A percentile compares a stretch with the other conserved stretches of the same genome.
Conservation (phyloP, 2,329 filamentous ascomycete species). For the Botrytis elliptica region DNA sequence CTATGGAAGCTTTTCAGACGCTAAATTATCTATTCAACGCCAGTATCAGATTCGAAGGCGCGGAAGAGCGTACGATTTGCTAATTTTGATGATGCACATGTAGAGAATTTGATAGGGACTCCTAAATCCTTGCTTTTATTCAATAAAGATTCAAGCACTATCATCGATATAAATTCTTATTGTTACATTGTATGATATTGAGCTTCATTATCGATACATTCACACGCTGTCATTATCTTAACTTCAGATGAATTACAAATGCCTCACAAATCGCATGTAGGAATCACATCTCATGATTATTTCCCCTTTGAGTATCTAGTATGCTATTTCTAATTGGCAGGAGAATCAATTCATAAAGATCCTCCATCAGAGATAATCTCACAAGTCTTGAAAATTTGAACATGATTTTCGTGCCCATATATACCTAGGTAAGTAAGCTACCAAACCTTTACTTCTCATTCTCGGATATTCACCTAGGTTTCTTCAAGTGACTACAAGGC, state of each 20-base stretch:
- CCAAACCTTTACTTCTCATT: background rate
- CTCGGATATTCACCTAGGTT: background rate
- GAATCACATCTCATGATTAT: fast-evolving
- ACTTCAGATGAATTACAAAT: background rate
- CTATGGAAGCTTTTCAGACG: background rate
- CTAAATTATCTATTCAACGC: fast-evolving
- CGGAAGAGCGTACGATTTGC: background rate
- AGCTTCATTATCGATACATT: background rate
- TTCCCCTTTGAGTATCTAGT: fast-evolving
- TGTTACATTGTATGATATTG: background rate
- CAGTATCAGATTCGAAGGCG: too few species aligned
- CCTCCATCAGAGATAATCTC: background rate
- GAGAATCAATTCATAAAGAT: fast-evolving
- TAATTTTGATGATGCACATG: background rate
- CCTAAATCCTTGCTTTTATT: fast-evolving
- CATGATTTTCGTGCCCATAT: background rate
- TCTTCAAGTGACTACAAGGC: background rate
- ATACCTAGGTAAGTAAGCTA: background rate
- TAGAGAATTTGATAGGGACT: background rate
- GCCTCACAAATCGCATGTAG: too few species aligned
- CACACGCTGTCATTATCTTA: fast-evolving
- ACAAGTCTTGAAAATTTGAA: background rate
- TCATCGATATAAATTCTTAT: background rate
- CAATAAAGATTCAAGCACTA: background rate
- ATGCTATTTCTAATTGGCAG: background rate